Base-by-base conservation (phyloP, 1,139 yeast genomes). In the Pichia sp. region DNA sequence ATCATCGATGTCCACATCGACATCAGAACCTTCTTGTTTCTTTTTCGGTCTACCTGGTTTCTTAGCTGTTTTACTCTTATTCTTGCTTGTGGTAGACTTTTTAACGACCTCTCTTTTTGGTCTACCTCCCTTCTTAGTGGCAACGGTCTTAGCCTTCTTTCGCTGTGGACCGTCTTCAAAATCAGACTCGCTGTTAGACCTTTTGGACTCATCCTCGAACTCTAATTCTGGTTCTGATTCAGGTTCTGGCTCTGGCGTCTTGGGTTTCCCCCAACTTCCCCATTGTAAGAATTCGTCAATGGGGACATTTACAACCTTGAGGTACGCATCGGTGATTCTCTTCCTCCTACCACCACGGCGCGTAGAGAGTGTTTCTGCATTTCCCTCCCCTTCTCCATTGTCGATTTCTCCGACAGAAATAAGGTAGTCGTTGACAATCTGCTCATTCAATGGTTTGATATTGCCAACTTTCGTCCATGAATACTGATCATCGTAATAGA, bases 401-500 rank as follows among this genome's bases (percentile, higher is more conserved):
- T 41, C 16, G 12, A 29, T 22, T 35, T 52, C 57, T 6, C 55
- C 56, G 30, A 49, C 50, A 27, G 48, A 45, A 5, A 49, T 38
- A 17, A 56, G 34, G 35, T 41, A 54, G 16, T 37, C 46, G 13
- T 43, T 40, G 13, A 57, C 47, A 1, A 29, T 37, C n/a, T 51
- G 52, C 3, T 34, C 32, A 3, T 53, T 51, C 5, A 63, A 48
- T 3, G 53, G 51, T 24, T 61, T 59, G 15, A 76, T 46, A 43
- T 75, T 82, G 27, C 56, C 55, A 8, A 54, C 50, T 26, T 66
- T 64, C 33, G 73, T 69, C 83, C 83, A 77, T 38, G 74, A 73
- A 49, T 75, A 77, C 3, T 79, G 77, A 50, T 77, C 83, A 53
- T 77, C 85, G 45, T 72, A 72, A 52, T 75, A 72, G 50, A 77